These are phyloP conservation scores for Psilocybe sp. DNA, from an alignment of 768 basidiomycete genomes.

Conservation along the genomic window DNA sequence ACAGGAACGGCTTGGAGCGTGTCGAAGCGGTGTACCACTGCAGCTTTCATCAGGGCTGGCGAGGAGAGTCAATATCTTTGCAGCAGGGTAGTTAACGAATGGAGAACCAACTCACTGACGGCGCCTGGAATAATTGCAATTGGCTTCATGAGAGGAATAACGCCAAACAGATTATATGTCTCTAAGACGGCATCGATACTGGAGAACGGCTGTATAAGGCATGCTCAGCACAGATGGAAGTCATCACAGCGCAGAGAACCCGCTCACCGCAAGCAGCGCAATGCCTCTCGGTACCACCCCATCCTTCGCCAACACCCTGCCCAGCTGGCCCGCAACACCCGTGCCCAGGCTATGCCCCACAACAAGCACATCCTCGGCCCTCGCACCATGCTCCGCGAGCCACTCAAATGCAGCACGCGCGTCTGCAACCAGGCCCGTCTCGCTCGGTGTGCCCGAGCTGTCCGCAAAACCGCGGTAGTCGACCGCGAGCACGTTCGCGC, in stretches of 20 bases:
- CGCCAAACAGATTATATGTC: slow-evolving; percentile 63
- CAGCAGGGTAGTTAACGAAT: not conserved
- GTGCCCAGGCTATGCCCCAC: slow-evolving; percentile 91
- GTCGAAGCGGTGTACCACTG: slow-evolving; percentile 55
- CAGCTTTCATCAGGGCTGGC: slow-evolving; percentile 47
- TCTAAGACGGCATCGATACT: slow-evolving; percentile 62
- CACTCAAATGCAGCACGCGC: slow-evolving; percentile 82
- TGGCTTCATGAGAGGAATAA: slow-evolving; percentile 74
- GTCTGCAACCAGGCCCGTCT: slow-evolving; percentile 69
- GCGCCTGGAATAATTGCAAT: slow-evolving; percentile 62
- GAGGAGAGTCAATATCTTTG: not conserved
- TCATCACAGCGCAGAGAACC: slow-evolving; percentile 6
- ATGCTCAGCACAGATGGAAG: not conserved
- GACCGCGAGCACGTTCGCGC: slow-evolving; percentile 75
- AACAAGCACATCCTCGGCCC: slow-evolving; percentile 59
- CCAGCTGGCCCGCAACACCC: slow-evolving; percentile 60
- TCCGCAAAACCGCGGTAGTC: slow-evolving; percentile 95
- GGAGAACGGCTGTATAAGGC: slow-evolving; percentile 46
- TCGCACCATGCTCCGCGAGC: slow-evolving; percentile 58
- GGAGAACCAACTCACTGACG: slow-evolving; percentile 56
- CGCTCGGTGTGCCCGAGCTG: slow-evolving; percentile 75
- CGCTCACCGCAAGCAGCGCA: slow-evolving; percentile 44
- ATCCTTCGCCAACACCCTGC: slow-evolving; percentile 44
- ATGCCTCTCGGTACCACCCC: slow-evolving; percentile 39
- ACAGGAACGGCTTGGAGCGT: slow-evolving; percentile 64